A percentile compares a stretch with the other conserved stretches of the same genome.
Conservation (phyloP, 2,329 filamentous ascomycete genomes). For the Trichoderma atroviride region DNA sequence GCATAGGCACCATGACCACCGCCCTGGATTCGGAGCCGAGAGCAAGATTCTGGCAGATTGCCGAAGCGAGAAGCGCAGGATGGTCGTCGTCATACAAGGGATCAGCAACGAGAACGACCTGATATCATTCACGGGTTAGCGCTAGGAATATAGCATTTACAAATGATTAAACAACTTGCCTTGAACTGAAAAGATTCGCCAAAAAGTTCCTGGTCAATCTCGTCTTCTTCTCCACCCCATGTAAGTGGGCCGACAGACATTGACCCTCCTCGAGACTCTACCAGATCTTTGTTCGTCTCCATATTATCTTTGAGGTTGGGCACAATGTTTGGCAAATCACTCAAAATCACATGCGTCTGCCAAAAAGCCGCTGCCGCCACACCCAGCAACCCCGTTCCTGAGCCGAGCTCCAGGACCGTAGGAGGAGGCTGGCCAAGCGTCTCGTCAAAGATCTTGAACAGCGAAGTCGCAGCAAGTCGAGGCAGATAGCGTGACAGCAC, state of each 20-base stretch:
- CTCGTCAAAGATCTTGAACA: constrained; percentile 50
- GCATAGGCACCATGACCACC: constrained; percentile 78
- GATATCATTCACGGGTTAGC: constrained; percentile 5
- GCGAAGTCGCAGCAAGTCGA: constrained; percentile 46
- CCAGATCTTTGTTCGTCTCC: constrained; percentile 59
- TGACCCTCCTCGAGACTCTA: constrained; percentile 58
- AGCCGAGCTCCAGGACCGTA: constrained; percentile 74
- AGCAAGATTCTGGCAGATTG: constrained; percentile 69
- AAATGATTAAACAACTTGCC: constrained; percentile 35
- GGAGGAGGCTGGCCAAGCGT: constrained; percentile 38
- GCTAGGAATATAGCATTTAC: neutral
- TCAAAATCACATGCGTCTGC: constrained; percentile 68
- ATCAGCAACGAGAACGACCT: constrained; percentile 83
- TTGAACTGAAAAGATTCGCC: constrained; percentile 54
- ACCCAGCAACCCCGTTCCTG: constrained; percentile 89
- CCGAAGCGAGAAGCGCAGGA: constrained; percentile 70
- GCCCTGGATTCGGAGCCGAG: constrained; percentile 61
- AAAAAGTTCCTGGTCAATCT: constrained; percentile 51
- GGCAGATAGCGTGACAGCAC: constrained; percentile 75
- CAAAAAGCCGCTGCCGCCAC: constrained; percentile 78
- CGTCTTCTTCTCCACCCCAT: constrained; percentile 63
- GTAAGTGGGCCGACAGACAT: constrained; percentile 69
- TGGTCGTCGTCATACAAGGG: constrained; percentile 85
- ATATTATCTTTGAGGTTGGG: constrained; percentile 79
- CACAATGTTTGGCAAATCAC: constrained; percentile 82